These are phyloP conservation scores for Pseudozyma sp. DNA, from an alignment of 1,284 basidiomycete genomes.

Conservation along the genomic window DNA sequence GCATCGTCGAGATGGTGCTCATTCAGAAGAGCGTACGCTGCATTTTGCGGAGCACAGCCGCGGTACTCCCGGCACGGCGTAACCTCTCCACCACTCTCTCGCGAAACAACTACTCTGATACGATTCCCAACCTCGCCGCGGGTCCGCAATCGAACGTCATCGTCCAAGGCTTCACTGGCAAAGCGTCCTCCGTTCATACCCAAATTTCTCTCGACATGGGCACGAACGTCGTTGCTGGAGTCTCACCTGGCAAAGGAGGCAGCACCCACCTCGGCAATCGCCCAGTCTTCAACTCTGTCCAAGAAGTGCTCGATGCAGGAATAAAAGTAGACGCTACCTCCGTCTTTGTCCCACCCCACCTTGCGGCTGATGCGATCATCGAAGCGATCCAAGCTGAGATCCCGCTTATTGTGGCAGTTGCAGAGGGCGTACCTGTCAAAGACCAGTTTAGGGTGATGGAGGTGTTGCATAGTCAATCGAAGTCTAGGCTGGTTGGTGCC, in stretches of 20 bases:
- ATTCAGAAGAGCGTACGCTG: not conserved
- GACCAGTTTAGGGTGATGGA: slow-evolving; percentile 60
- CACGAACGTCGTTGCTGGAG: slow-evolving; percentile 57
- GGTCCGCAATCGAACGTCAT: slow-evolving; percentile 50
- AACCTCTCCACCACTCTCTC: slow-evolving; percentile 1
- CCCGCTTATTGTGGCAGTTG: slow-evolving; percentile 54
- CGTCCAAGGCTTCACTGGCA: slow-evolving; percentile 63
- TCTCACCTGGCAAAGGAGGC: slow-evolving; percentile 53
- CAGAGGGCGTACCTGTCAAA: slow-evolving; percentile 55
- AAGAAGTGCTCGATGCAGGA: slow-evolving; percentile 35
- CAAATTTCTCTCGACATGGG: slow-evolving; percentile 53
- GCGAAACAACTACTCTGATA: slow-evolving; percentile 31
- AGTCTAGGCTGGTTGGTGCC: slow-evolving; percentile 50
- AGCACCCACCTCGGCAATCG: slow-evolving; percentile 29
- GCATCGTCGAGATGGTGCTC: slow-evolving; percentile 2
- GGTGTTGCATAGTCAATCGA: slow-evolving; percentile 49
- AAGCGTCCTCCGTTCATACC: slow-evolving; percentile 50
- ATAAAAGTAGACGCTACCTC: slow-evolving; percentile 49
- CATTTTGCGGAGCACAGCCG: not conserved
- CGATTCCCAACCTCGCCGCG: slow-evolving; percentile 46
- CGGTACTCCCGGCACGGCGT: slow-evolving; percentile 7
- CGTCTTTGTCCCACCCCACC: slow-evolving; percentile 54
- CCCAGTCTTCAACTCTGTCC: slow-evolving; percentile 49
- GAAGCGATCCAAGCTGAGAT: slow-evolving; percentile 59
- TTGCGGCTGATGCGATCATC: slow-evolving; percentile 57